Percentiles rank a stretch among this genome's conserved stretches.
These are phyloP conservation scores for Tuber magnatum DNA, from an alignment of 495 filamentous ascomycete species.

Conservation along the genomic window DNA sequence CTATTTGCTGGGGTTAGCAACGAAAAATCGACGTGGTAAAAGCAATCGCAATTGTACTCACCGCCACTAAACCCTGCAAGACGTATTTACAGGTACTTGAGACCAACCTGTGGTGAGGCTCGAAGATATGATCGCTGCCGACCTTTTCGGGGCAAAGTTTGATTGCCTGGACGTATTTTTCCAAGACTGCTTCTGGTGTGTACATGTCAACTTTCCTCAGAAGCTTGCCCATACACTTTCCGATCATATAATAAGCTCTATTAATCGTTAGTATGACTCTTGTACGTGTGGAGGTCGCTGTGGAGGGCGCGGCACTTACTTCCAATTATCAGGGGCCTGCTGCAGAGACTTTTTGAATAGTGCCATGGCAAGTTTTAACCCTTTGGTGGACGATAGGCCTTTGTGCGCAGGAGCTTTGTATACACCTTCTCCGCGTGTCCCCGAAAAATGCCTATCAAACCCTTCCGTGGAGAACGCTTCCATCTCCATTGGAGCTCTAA, in stretches of 20 bases:
- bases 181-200: slow-evolving; percentile 55
- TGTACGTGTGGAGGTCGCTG: slow-evolving; percentile 15
- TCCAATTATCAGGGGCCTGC: slow-evolving; percentile 72
- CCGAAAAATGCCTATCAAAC: slow-evolving; percentile 68
- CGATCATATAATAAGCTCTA: slow-evolving; percentile 79
- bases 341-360: slow-evolving; percentile 70
- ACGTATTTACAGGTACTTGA: slow-evolving; percentile 67
- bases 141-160: slow-evolving; percentile 72
- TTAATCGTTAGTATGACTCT: slow-evolving; percentile 21
- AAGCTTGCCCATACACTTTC: slow-evolving; percentile 97
- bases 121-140: slow-evolving; percentile 74
- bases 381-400: slow-evolving; percentile 64
- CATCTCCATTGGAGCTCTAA: slow-evolving; percentile 88
- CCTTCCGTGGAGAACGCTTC: slow-evolving; percentile 68
- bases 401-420: slow-evolving; percentile 66
- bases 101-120: slow-evolving; percentile 93
- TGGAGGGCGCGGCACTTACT: slow-evolving; percentile 49
- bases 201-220: slow-evolving; percentile 44
- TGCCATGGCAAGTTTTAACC: slow-evolving; percentile 75
- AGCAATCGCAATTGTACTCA: not conserved
- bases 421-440: slow-evolving; percentile 57
- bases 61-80: slow-evolving; percentile 10
- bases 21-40: not conserved
- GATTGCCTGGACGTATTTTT: slow-evolving; percentile 66
- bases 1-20: not conserved